A percentile compares a stretch with the other conserved stretches of the same genome.
Evolutionary conservation across 345 rosid genomes (phyloP).

Genomic region (Populus nigra): DNA sequence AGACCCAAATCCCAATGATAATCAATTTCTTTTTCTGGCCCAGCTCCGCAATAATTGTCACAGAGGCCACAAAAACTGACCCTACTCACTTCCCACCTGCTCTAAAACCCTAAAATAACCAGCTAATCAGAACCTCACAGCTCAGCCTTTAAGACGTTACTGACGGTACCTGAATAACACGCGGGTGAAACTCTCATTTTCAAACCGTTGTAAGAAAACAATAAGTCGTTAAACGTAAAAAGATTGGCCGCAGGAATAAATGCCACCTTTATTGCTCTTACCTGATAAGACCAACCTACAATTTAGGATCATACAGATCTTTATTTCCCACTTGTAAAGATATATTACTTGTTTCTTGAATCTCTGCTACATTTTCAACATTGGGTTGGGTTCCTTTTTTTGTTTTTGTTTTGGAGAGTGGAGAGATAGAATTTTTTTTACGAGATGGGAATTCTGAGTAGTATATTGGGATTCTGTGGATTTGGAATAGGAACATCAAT

Average conservation of each 20-base stretch:
- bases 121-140: constrained; percentile 5
- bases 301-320: not conserved
- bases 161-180: constrained; percentile 34
- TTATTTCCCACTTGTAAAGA: not conserved
- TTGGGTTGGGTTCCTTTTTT: not conserved
- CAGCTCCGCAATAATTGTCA: not conserved
- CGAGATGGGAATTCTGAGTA: constrained; percentile 65
- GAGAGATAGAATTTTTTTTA: not conserved
- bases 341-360: not conserved
- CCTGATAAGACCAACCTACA: constrained; percentile 11
- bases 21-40: not conserved
- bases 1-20: not conserved
- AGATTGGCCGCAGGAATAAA: constrained; percentile 22
- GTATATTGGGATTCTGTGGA: constrained; percentile 59
- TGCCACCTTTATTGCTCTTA: constrained; percentile 30
- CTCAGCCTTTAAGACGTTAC: constrained; percentile 27
- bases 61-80: no score
- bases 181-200: constrained; percentile 40
- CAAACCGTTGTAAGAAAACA: constrained; percentile 30
- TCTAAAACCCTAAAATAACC: not conserved
- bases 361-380: not conserved
- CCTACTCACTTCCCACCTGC: not conserved
- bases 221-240: constrained; percentile 31
- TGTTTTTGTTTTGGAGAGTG: not conserved
- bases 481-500: constrained; percentile 77